Conservation (phyloP, 345 rosid species). For the Rhodomyrtus tomentosa region DNA sequence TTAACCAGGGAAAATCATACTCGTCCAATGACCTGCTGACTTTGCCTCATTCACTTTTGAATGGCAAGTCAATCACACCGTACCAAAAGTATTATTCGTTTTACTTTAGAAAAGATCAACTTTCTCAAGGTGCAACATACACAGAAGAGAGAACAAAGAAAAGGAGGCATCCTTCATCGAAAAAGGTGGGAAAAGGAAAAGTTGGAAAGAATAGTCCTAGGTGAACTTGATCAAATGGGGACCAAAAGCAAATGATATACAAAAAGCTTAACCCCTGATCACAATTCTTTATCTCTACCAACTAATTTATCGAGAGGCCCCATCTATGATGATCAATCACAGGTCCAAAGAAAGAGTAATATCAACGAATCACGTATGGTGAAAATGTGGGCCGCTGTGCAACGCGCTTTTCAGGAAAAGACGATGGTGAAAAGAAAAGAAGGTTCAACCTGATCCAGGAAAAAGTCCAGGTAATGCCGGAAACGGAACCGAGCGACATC, state of each 20-base stretch:
- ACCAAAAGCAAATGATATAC: background rate
- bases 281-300: background rate
- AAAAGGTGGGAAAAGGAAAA: slow-evolving; percentile 11
- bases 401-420: background rate
- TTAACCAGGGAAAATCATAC: background rate
- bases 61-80: background rate
- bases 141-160: background rate
- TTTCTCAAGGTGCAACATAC: background rate
- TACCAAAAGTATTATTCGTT: background rate
- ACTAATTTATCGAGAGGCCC: background rate
- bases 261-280: background rate
- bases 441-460: slow-evolving; percentile 58
- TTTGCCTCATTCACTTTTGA: background rate
- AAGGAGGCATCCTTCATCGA: background rate
- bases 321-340: background rate
- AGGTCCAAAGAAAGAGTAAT: background rate
- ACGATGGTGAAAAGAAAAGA: background rate
- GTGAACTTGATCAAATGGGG: background rate
- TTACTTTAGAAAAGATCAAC: slow-evolving; percentile 1
- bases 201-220: background rate
- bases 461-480: slow-evolving; percentile 56
- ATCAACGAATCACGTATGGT: background rate
- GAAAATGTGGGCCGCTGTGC: background rate
- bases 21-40: background rate
- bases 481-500: slow-evolving; percentile 19